phyloP scores from a whole-genome alignment of 306 rosid species.

The Dalbergia cultrata region DNA sequence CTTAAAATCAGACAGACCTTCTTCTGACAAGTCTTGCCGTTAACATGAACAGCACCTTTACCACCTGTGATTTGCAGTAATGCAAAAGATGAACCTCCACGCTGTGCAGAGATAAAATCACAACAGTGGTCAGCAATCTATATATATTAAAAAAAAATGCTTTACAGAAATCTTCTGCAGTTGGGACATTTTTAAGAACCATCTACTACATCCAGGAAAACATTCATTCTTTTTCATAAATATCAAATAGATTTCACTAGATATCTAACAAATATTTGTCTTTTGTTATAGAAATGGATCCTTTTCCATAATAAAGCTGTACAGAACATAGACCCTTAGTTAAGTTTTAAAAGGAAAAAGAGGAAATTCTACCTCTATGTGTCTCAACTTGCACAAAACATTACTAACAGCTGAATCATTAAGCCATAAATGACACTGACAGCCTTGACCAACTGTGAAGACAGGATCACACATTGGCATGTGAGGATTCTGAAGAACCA shows the following conservation, averaged over 20 bases:
- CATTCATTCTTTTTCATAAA: background rate
- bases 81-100: conserved; percentile 72
- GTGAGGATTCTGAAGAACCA: conserved; percentile 85
- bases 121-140: conserved; percentile 40
- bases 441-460: conserved; percentile 87
- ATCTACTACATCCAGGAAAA: conserved; percentile 11
- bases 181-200: conserved; percentile 23
- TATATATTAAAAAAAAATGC: background rate
- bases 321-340: conserved; percentile 20
- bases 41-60: conserved; percentile 79
- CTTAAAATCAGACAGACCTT: conserved; percentile 62
- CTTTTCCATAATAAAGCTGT: conserved; percentile 26
- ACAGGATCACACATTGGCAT: conserved; percentile 55
- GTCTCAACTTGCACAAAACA: conserved; percentile 83
- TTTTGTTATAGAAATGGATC: conserved; percentile 8
- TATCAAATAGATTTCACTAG: conserved; percentile 32
- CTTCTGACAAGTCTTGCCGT: conserved; percentile 66
- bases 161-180: conserved; percentile 11
- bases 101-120: conserved; percentile 60
- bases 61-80: conserved; percentile 80
- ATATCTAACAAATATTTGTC: background rate
- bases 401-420: conserved; percentile 74
- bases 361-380: conserved; percentile 69
- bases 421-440: conserved; percentile 78
- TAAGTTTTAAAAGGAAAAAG: conserved; percentile 32